Percentiles rank a stretch among this genome's conserved stretches.
phyloP scores from a whole-genome alignment of 768 basidiomycete species.

The Tulasnella calospora region DNA sequence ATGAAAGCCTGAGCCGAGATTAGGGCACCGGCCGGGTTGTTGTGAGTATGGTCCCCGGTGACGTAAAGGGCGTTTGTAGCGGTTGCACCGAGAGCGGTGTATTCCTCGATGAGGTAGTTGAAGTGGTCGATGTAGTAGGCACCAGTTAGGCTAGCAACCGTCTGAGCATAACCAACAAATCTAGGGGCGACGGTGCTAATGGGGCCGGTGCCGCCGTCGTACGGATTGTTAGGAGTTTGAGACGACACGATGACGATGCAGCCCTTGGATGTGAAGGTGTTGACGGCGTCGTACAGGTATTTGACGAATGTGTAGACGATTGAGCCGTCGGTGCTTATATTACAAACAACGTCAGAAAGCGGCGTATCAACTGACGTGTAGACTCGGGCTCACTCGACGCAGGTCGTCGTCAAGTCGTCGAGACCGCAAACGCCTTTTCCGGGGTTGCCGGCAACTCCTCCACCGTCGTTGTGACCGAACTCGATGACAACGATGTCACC shows the following conservation, averaged over 20 bases:
- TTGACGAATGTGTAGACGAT: not conserved
- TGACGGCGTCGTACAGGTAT: constrained; percentile 8
- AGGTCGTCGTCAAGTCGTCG: not conserved
- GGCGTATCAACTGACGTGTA: not conserved
- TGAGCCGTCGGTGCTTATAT: not conserved
- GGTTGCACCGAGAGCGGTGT: not conserved
- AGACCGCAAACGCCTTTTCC: not conserved
- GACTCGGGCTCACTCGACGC: not conserved
- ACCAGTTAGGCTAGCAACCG: not conserved
- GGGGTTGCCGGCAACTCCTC: not conserved
- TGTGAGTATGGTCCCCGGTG: constrained; percentile 11
- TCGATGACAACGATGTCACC: constrained; percentile 19
- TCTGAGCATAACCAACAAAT: not conserved
- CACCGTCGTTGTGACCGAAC: constrained; percentile 21
- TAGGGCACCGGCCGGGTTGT: not conserved
- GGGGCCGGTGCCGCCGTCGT: not conserved
- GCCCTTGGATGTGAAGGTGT: constrained; percentile 14
- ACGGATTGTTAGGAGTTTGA: constrained; percentile 17
- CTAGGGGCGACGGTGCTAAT: not conserved
- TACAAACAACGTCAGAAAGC: not conserved
- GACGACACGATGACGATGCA: constrained; percentile 13
- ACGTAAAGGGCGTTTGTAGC: not conserved
- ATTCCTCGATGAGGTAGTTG: not conserved
- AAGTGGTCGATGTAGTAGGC: constrained; percentile 8
- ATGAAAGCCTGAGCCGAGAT: not conserved